Percentiles rank a stretch among this genome's conserved stretches.
phyloP scores from a whole-genome alignment of 2,329 filamentous ascomycete genomes.

The Tolypocladium amazonense region DNA sequence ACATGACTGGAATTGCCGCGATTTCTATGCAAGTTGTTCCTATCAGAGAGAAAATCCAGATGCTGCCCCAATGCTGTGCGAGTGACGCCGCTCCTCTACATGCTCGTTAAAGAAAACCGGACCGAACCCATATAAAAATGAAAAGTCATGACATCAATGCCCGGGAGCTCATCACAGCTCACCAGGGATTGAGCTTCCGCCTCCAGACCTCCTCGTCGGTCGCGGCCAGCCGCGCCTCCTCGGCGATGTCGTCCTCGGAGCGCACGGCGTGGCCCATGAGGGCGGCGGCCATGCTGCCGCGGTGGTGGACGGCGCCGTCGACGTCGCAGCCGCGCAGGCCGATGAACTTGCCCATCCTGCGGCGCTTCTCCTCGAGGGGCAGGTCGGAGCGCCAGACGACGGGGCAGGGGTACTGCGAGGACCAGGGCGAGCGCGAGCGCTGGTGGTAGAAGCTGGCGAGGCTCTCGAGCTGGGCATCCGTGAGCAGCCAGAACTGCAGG shows the following conservation, averaged over 20 bases:
- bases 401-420: conserved; percentile 54
- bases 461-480: conserved; percentile 56
- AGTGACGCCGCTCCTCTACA: conserved; percentile 3
- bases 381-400: conserved; percentile 49
- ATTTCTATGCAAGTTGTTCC: conserved; percentile 1
- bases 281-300: not conserved
- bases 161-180: not conserved
- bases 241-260: conserved; percentile 37
- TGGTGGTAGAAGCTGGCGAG: conserved; percentile 68
- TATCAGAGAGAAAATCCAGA: not conserved
- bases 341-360: conserved; percentile 65
- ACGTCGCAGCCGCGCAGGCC: conserved; percentile 48
- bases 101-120: not conserved
- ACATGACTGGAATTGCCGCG: not conserved
- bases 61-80: conserved; percentile 5
- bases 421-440: conserved; percentile 43
- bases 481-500: conserved; percentile 65
- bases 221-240: conserved; percentile 27
- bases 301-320: not conserved
- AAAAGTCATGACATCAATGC: not conserved
- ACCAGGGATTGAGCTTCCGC: conserved; percentile 30
- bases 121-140: not conserved
- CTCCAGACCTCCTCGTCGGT: conserved; percentile 37
- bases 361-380: conserved; percentile 55
- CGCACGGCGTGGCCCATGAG: conserved; percentile 15